Percentiles rank a stretch among this genome's conserved stretches.
phyloP scores from a whole-genome alignment of 257 asterid genomes.

The Solanum habrochaites region DNA sequence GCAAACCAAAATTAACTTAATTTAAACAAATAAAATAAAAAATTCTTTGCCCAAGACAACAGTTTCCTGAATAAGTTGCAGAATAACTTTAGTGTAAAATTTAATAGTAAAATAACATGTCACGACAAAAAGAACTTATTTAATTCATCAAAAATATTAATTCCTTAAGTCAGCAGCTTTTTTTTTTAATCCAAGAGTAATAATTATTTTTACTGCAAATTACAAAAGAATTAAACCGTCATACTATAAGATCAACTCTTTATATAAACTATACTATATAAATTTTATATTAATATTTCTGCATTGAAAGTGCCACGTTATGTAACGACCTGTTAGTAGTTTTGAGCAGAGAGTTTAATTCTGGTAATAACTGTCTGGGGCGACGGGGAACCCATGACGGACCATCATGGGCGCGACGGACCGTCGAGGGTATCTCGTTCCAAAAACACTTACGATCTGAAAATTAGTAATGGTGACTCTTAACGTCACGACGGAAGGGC shows the following conservation, averaged over 20 bases:
- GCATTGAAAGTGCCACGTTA: neutral
- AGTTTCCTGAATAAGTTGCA: neutral
- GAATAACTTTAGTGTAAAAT: neutral
- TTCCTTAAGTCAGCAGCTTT: neutral
- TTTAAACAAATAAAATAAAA: neutral
- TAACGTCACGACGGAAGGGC: too few relatives aligned
- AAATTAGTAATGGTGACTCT: too few relatives aligned
- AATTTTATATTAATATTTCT: neutral
- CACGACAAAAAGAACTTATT: neutral
- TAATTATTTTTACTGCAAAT: neutral
- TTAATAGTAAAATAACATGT: neutral
- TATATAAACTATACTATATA: neutral
- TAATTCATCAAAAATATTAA: neutral
- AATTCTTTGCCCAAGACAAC: neutral
- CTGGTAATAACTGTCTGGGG: too few relatives aligned
- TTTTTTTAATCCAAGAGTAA: neutral
- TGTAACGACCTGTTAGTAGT: too few relatives aligned
- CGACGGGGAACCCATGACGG: too few relatives aligned
- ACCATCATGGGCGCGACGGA: too few relatives aligned
- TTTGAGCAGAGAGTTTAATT: too few relatives aligned
- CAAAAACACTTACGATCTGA: too few relatives aligned
- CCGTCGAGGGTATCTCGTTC: too few relatives aligned
- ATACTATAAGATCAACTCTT: neutral
- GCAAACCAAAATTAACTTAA: neutral
- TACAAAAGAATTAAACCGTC: neutral